Evolutionary conservation across 2,329 filamentous ascomycete genomes (phyloP).

Genomic region (Penicillium concentricum): DNA sequence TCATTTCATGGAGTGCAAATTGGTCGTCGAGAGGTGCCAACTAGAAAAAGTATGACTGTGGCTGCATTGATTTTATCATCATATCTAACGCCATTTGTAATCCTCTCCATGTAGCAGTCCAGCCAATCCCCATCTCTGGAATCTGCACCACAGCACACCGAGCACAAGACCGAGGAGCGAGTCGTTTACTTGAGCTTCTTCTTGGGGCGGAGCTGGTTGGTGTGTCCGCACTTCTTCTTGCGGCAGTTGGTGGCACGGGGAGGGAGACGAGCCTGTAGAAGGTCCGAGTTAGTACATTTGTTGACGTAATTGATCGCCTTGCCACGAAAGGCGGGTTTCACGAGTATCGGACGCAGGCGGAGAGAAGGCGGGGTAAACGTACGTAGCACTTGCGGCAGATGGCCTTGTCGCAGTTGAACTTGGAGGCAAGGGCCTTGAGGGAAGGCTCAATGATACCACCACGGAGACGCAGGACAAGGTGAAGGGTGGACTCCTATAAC

Average conservation of each 20-base stretch:
- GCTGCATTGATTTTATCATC: slow-evolving; percentile 39
- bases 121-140: slow-evolving; percentile 31
- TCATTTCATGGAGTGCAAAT: slow-evolving; percentile 38
- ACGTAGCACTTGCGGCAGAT: slow-evolving; percentile 99
- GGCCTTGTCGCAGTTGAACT: slow-evolving; percentile 99
- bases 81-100: slow-evolving; percentile 41
- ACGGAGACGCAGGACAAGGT: slow-evolving; percentile 97
- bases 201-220: slow-evolving; percentile 99
- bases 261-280: slow-evolving; percentile 70
- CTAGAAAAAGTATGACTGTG: slow-evolving; percentile 37
- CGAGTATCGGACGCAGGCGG: not conserved
- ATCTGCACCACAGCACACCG: slow-evolving; percentile 36
- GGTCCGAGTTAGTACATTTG: slow-evolving; percentile 5
- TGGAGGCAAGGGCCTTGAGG: slow-evolving; percentile 95
- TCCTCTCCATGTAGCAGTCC: slow-evolving; percentile 38
- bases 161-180: slow-evolving; percentile 48
- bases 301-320: not conserved
- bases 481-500: slow-evolving; percentile 87
- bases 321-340: not conserved
- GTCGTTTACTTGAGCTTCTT: slow-evolving; percentile 93
- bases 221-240: slow-evolving; percentile 99
- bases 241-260: slow-evolving; percentile 99
- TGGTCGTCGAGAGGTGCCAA: slow-evolving; percentile 35
- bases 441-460: slow-evolving; percentile 99
- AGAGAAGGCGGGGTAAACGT: slow-evolving; percentile 46